phyloP scores from a whole-genome alignment of 2,329 filamentous ascomycete genomes.

The Claviceps africana region DNA sequence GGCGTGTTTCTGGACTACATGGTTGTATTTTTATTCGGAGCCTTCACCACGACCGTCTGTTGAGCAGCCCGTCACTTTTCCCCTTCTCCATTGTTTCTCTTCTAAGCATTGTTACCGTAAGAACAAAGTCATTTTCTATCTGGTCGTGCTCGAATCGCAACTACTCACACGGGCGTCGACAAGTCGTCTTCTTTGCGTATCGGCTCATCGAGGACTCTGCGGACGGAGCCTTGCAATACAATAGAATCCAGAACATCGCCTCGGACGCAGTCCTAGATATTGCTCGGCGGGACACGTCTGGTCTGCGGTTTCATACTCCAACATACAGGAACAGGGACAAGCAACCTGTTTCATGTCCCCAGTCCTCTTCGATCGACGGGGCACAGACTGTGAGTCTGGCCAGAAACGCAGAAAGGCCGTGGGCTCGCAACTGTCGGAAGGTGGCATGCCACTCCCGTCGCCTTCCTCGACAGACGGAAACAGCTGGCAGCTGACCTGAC shows the following conservation, averaged over 20 bases:
- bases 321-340: background rate
- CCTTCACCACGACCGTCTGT: background rate
- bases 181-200: background rate
- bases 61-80: background rate
- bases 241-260: background rate
- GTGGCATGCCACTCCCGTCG: background rate
- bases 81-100: background rate
- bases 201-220: background rate
- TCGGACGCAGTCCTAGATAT: background rate
- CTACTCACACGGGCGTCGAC: background rate
- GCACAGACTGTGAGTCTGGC: slow-evolving; percentile 1
- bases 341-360: background rate
- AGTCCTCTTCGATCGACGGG: background rate
- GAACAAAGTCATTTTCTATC: background rate
- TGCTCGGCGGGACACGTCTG: background rate
- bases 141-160: background rate
- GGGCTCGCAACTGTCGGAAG: slow-evolving; percentile 1
- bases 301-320: background rate
- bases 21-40: background rate
- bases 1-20: background rate
- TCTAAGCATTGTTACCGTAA: background rate
- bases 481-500: slow-evolving; percentile 3
- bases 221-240: background rate
- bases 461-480: background rate
- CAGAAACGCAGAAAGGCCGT: background rate